These are phyloP conservation scores for Petasospora fabianii DNA, from an alignment of 1,139 yeast genomes.

Conservation along the genomic window DNA sequence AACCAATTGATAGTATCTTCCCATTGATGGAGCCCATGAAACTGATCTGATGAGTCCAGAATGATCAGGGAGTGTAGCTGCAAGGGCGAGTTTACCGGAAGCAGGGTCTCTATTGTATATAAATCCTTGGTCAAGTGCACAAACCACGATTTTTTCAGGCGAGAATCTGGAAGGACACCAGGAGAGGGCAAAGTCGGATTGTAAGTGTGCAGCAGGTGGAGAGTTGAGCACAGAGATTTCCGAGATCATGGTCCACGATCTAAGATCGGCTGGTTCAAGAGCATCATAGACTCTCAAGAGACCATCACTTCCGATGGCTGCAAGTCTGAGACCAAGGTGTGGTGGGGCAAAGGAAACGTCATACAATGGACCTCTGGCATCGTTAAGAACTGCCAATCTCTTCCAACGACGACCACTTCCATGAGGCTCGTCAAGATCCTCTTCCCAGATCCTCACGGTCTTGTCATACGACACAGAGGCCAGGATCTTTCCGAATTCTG, in stretches of 20 bases:
- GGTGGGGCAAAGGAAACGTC: conserved; percentile 88
- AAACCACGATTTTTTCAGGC: conserved; percentile 76
- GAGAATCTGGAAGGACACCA: conserved; percentile 94
- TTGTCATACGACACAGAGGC: conserved; percentile 91
- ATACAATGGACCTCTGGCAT: conserved; percentile 84
- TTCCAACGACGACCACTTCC: conserved; percentile 83
- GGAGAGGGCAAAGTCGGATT: conserved; percentile 79
- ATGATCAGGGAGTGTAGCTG: conserved; percentile 62
- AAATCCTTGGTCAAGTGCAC: conserved; percentile 85
- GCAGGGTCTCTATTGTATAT: conserved; percentile 56
- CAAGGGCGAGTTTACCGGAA: conserved; percentile 43
- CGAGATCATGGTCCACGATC: conserved; percentile 74
- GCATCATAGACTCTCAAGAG: conserved; percentile 83
- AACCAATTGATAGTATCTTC: conserved; percentile 77
- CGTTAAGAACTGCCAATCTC: conserved; percentile 69
- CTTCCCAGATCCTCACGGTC: conserved; percentile 88
- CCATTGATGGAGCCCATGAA: conserved; percentile 98
- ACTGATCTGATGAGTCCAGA: conserved; percentile 83
- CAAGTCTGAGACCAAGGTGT: conserved; percentile 77
- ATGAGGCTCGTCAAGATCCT: conserved; percentile 70
- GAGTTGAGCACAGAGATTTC: conserved; percentile 65
- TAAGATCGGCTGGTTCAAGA: conserved; percentile 78
- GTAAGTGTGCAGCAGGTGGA: conserved; percentile 80
- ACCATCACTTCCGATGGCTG: conserved; percentile 90
- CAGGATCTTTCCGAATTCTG: conserved; percentile 82